phyloP scores from a whole-genome alignment of 352 stramenopile genomes.

The Globisporangium polare region DNA sequence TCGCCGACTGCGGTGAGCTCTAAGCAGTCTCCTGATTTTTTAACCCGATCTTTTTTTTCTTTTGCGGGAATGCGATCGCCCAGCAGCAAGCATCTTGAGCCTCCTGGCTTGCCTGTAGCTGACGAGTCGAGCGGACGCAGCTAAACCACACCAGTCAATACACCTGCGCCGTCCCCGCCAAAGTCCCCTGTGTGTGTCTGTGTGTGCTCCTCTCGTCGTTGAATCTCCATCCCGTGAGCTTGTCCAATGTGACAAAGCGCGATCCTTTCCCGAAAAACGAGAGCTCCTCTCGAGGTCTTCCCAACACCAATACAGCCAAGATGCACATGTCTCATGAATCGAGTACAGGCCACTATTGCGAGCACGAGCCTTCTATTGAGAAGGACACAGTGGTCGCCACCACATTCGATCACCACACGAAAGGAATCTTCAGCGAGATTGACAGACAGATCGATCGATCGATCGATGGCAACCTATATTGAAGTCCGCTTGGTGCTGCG shows the following conservation, averaged over 20 bases:
- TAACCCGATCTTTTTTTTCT: conserved; percentile 1
- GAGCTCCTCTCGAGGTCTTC: not conserved
- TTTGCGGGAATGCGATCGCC: conserved; percentile 1
- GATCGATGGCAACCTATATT: not conserved
- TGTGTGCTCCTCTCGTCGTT: no score
- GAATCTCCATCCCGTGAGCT: not conserved
- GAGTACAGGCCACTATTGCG: not conserved
- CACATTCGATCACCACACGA: not conserved
- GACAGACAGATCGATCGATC: no score
- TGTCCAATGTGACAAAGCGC: not conserved
- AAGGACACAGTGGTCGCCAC: not conserved
- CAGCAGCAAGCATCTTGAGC: not conserved
- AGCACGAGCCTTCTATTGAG: not conserved
- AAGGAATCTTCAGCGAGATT: not conserved
- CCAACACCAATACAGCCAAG: not conserved
- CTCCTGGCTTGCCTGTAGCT: not conserved
- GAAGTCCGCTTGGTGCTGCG: not conserved
- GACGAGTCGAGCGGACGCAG: not conserved
- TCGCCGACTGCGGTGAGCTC: conserved; percentile 96
- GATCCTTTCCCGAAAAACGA: not conserved
- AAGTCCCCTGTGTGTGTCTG: not conserved
- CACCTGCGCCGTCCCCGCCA: not conserved
- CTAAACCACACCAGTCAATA: conserved; percentile 4
- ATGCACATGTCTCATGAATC: not conserved
- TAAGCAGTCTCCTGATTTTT: conserved; percentile 23